phyloP scores from a whole-genome alignment of 371 early-diverging fungal species.

The Apophysomyces ossiformis region DNA sequence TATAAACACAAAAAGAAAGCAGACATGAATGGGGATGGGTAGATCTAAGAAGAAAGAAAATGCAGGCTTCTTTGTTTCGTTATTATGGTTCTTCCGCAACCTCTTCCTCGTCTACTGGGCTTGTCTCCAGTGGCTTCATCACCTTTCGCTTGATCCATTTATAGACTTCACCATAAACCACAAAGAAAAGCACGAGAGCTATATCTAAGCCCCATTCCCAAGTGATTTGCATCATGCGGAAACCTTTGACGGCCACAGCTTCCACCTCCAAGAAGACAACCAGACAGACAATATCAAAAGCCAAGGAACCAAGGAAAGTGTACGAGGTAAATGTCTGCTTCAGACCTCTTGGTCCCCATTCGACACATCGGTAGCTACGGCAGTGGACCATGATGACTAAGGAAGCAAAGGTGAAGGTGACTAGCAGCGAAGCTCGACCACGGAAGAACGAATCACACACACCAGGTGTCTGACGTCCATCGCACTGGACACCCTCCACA shows the following conservation, averaged over 20 bases:
- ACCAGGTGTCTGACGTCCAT: constrained; percentile 45
- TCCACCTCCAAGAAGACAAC: constrained; percentile 71
- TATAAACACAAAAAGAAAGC: too few species aligned
- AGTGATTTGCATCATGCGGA: constrained; percentile 60
- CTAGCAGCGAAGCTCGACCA: constrained; percentile 65
- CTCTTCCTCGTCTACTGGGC: constrained; percentile 6
- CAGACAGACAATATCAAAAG: constrained; percentile 51
- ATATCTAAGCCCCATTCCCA: constrained; percentile 77
- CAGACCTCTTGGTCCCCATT: constrained; percentile 51
- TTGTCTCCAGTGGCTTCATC: constrained; percentile 22
- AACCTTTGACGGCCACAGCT: constrained; percentile 59
- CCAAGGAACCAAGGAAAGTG: constrained; percentile 51
- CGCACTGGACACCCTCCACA: constrained; percentile 60
- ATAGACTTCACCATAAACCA: constrained; percentile 60
- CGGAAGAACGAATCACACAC: constrained; percentile 65
- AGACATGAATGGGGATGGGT: too few species aligned
- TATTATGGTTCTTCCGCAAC: background rate
- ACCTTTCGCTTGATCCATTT: constrained; percentile 33
- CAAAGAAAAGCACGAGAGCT: constrained; percentile 53
- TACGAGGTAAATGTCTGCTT: constrained; percentile 54
- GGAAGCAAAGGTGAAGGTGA: constrained; percentile 61
- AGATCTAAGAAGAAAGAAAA: too few species aligned
- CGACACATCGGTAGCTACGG: constrained; percentile 59
- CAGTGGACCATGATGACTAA: constrained; percentile 69
- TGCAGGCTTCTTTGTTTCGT: too few species aligned